These are phyloP conservation scores for Eremochloa ophiuroides DNA, from an alignment of 176 grass and related monocot genomes.

Conservation along the genomic window DNA sequence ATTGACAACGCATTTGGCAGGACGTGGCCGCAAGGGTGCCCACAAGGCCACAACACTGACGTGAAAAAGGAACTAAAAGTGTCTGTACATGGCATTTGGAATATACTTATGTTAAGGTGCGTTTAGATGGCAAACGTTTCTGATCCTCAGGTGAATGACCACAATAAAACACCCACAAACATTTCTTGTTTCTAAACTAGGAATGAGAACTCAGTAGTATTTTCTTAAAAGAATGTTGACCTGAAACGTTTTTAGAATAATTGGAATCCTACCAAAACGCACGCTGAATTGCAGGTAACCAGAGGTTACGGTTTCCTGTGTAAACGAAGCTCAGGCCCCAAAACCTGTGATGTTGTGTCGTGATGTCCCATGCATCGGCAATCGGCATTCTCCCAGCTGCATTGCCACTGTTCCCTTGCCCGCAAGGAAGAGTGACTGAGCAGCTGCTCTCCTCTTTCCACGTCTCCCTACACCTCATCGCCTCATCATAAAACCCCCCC, in stretches of 20 bases:
- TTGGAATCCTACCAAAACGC: too few species aligned
- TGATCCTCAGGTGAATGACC: too few species aligned
- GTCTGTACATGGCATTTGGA: neutral
- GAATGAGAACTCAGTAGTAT: too few species aligned
- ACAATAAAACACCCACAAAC: too few species aligned
- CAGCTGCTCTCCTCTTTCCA: conserved; percentile 20
- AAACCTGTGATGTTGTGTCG: neutral
- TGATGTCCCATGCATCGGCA: neutral
- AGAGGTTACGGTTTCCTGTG: neutral
- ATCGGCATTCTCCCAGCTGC: neutral
- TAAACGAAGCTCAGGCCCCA: neutral
- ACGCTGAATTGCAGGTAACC: too few species aligned
- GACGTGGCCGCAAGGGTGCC: neutral
- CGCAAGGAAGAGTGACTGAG: neutral
- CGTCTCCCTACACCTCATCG: neutral
- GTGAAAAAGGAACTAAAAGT: neutral
- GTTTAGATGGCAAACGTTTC: too few species aligned
- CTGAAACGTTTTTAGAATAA: too few species aligned
- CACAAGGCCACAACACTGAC: neutral
- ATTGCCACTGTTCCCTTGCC: neutral
- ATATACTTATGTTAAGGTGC: neutral
- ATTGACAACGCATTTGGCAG: neutral
- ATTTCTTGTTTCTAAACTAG: too few species aligned
- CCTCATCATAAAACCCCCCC: conserved; percentile 48
- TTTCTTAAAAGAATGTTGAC: too few species aligned